Conservation (phyloP, 192 early-diverging fungal genomes). For the Borealophlyctis nickersoniae region DNA sequence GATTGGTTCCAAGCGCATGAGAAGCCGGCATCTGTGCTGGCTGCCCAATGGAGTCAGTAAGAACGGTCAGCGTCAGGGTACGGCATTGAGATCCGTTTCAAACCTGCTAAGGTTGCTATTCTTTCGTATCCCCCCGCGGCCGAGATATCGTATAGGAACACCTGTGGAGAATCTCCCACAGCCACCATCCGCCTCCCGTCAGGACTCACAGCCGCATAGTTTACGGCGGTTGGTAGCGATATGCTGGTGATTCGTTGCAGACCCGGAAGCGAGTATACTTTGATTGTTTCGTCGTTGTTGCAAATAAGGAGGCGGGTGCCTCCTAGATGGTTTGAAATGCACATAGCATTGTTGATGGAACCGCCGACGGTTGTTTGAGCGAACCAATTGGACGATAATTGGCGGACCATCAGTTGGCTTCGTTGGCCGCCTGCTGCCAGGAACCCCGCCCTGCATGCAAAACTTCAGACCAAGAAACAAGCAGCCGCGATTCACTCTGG, state of each 20-base stretch:
- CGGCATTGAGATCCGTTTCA: background rate
- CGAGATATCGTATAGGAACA: conserved; percentile 80
- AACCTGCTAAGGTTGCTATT: conserved; percentile 73
- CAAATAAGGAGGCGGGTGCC: conserved; percentile 76
- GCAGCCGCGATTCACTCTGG: background rate
- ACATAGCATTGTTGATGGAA: conserved; percentile 86
- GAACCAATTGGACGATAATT: conserved; percentile 61
- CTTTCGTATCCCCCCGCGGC: conserved; percentile 64
- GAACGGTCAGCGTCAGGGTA: conserved; percentile 9
- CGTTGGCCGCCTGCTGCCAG: conserved; percentile 90
- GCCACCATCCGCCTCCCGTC: conserved; percentile 89
- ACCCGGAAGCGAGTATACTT: conserved; percentile 79
- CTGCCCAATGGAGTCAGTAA: conserved; percentile 32
- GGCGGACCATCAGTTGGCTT: conserved; percentile 74
- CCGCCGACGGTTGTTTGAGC: conserved; percentile 60
- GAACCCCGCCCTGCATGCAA: conserved; percentile 35
- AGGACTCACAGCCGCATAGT: conserved; percentile 87
- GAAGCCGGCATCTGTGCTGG: conserved; percentile 81
- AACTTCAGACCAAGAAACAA: background rate
- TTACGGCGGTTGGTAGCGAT: conserved; percentile 84
- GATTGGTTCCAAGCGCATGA: conserved; percentile 94
- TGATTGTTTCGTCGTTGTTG: conserved; percentile 94
- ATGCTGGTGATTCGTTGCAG: conserved; percentile 73
- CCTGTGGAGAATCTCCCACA: conserved; percentile 85
- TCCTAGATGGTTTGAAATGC: conserved; percentile 54